phyloP scores from a whole-genome alignment of 306 rosid genomes.

The Elaeagnus macrophylla region DNA sequence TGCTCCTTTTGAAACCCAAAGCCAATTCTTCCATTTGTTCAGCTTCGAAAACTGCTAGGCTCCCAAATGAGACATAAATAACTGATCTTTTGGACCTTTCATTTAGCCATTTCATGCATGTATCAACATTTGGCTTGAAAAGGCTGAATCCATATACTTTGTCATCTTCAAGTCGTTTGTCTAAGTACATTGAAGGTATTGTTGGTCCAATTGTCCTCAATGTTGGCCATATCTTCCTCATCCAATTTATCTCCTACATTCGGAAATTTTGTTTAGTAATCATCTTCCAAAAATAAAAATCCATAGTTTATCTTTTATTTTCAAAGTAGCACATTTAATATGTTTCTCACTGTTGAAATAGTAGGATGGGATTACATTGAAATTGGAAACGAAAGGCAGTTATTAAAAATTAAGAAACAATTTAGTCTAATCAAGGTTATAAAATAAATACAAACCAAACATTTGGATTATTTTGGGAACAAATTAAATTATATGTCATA shows the following conservation, averaged over 20 bases:
- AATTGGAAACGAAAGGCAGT: no score
- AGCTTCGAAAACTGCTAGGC: not conserved
- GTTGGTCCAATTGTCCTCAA: slow-evolving; percentile 12
- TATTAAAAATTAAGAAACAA: no score
- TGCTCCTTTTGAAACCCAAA: slow-evolving; percentile 5
- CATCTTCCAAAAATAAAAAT: not conserved
- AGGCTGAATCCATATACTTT: slow-evolving; percentile 4
- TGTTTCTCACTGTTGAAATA: no score
- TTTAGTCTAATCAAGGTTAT: no score
- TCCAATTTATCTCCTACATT: slow-evolving; percentile 10
- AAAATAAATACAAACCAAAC: no score
- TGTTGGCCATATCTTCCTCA: not conserved
- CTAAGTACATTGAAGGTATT: slow-evolving; percentile 11
- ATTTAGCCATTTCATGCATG: slow-evolving; percentile 7
- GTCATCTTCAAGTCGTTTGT: slow-evolving; percentile 10
- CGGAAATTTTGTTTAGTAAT: not conserved
- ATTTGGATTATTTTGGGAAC: no score
- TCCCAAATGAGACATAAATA: slow-evolving; percentile 19
- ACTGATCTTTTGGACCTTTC: slow-evolving; percentile 10
- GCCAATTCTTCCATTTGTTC: slow-evolving; percentile 17
- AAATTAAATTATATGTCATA: no score
- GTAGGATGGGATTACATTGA: no score
- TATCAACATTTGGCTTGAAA: not conserved
- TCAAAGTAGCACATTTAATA: no score
- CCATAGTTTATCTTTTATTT: no score